Evolutionary conservation across 768 basidiomycete species (phyloP).

Genomic region (Mycena alexandri): DNA sequence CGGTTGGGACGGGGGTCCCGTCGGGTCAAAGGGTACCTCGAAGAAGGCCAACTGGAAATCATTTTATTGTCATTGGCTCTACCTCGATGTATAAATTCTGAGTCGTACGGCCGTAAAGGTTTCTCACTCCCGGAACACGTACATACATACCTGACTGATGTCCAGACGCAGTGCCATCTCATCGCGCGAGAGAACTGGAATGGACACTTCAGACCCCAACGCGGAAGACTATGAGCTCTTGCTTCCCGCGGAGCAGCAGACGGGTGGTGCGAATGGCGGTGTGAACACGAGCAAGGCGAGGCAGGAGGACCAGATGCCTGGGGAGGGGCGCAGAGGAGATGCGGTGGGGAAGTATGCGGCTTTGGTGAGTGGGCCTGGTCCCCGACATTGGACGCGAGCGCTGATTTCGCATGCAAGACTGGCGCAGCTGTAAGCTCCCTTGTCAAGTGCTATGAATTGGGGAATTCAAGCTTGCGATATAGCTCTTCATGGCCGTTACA

Average conservation of each 20-base stretch:
- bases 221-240: constrained; percentile 46
- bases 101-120: too few species aligned
- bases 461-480: not conserved
- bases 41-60: too few species aligned
- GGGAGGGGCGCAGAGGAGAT: constrained; percentile 58
- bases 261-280: not conserved
- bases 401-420: not conserved
- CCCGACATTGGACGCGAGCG: too few species aligned
- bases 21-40: too few species aligned
- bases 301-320: constrained; percentile 49
- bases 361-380: constrained; percentile 49
- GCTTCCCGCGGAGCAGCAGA: constrained; percentile 38
- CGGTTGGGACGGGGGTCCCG: too few species aligned
- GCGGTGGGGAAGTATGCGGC: constrained; percentile 49
- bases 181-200: not conserved
- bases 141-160: not conserved
- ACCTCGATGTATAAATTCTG: too few species aligned
- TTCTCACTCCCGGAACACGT: too few species aligned
- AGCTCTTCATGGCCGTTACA: constrained; percentile 58
- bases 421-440: constrained; percentile 25
- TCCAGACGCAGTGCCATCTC: constrained; percentile 7
- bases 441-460: not conserved
- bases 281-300: constrained; percentile 26
- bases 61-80: too few species aligned
- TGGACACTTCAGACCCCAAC: constrained; percentile 35